These are phyloP conservation scores for Neurospora cerealis DNA, from an alignment of 495 filamentous ascomycete species.

Conservation along the genomic window DNA sequence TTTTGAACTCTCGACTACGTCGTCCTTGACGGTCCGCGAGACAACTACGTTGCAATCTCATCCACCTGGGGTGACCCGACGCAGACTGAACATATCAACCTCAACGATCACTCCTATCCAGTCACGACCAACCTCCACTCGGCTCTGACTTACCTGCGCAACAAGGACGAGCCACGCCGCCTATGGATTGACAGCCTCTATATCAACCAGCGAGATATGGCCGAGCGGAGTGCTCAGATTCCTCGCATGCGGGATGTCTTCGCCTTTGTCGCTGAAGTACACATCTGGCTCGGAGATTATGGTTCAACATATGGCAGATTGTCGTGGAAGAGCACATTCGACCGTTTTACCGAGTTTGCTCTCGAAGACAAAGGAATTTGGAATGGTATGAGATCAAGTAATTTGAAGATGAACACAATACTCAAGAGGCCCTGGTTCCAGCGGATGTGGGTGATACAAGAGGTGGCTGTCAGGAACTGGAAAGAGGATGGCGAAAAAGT, in stretches of 20 bases:
- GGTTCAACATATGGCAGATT: background rate
- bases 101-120: background rate
- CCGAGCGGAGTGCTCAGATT: background rate
- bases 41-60: background rate
- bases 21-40: background rate
- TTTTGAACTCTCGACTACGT: background rate
- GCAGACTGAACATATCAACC: background rate
- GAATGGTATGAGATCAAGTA: too few species aligned
- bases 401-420: background rate
- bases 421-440: background rate
- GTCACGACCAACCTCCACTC: background rate
- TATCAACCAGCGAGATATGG: background rate
- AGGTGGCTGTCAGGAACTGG: background rate
- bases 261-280: background rate
- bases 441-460: constrained; percentile 1
- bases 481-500: background rate
- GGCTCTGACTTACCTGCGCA: background rate
- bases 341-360: too few species aligned
- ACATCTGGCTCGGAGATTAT: background rate
- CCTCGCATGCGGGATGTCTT: background rate
- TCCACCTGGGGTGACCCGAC: background rate
- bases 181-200: background rate
- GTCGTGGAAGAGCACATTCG: background rate
- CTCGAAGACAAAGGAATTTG: too few species aligned
- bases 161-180: background rate